Evolutionary conservation across 2,329 filamentous ascomycete species (phyloP), one percentile per base, ranked within the genome.

Genomic region (Trichoderma afroharzianum): DNA sequence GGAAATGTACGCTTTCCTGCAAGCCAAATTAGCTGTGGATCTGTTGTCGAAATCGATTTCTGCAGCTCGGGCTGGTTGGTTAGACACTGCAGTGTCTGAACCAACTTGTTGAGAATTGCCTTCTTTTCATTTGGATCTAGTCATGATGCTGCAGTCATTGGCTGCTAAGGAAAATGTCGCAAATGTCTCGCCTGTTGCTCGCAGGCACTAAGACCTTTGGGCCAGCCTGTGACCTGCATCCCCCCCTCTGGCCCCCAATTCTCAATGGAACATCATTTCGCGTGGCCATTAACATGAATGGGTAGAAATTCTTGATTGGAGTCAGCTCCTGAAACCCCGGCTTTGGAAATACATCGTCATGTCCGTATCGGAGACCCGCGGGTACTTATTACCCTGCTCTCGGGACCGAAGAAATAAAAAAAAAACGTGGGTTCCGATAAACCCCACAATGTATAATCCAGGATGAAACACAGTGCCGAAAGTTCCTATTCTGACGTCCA

Each of bases 381-480:
- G 66, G 57, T 9, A 36, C 28, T 30, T 28, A 39, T 63, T 63
- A 55, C 68, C 68, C 32, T 43, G 47, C 32, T 26, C 68, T 70
- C 68, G 68, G 68, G 68, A 70, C 68, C 68, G 68, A 63, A 43
- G 36, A 43, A 6, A 43, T 2, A 18, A 26, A 43, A 36, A 39
- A 47, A 67, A 63, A 70, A 70, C 68, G 68, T 70, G 68, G 68
- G 57, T 57, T 57, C 43, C 47, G 18, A 55, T 55, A 61, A 63
- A 63, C 58, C 68, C 68, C 68, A 70, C 68, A 61, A 59, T 47
- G 36, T 28, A 70, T 15, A 43, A 18, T 57, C 47, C 21, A 70
- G 21, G 21, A 70, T 70, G 68, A 70, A 70, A 70, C 68, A 70
- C 58, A 70, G 58, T 70, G 68, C 47, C 39, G 28, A 26, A 21